Evolutionary conservation across 371 early-diverging fungal species (phyloP).

Genomic region (Syncephalastrum monosporum): DNA sequence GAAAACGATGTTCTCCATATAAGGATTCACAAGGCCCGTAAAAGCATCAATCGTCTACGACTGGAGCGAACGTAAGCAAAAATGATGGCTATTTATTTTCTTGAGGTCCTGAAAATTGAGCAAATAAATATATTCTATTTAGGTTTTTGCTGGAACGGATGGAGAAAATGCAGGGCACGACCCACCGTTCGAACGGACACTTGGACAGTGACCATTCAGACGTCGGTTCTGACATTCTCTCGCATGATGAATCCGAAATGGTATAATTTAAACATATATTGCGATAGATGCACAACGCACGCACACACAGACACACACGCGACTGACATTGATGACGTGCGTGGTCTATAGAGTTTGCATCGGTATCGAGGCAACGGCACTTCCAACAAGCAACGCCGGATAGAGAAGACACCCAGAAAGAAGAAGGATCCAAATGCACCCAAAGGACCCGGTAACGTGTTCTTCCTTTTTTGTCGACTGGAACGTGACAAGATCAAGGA

Average conservation of each 20-base stretch:
- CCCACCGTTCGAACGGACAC: neutral
- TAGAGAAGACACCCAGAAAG: conserved; percentile 12
- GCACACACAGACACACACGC: neutral
- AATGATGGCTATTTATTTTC: neutral
- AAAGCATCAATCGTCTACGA: conserved; percentile 46
- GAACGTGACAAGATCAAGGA: conserved; percentile 54
- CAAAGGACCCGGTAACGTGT: conserved; percentile 61
- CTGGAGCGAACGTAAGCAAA: conserved; percentile 44
- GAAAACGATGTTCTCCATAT: conserved; percentile 30
- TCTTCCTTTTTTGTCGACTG: conserved; percentile 58
- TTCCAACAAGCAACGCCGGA: conserved; percentile 10
- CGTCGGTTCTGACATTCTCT: conserved; percentile 36
- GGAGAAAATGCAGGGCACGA: conserved; percentile 4
- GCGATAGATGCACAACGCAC: too few relatives aligned
- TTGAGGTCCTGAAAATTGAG: neutral
- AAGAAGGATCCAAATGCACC: conserved; percentile 64
- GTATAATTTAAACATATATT: conserved; percentile 21
- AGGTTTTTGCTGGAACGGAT: conserved; percentile 25
- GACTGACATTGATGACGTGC: conserved; percentile 14
- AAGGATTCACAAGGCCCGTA: conserved; percentile 31
- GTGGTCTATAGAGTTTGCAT: neutral
- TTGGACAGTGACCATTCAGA: conserved; percentile 44
- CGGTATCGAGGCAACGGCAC: conserved; percentile 1
- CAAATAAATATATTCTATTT: neutral
- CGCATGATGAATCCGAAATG: conserved; percentile 42